Base-by-base conservation (phyloP, 2,329 filamentous ascomycete species). In the Metarhizium guizhouense region DNA sequence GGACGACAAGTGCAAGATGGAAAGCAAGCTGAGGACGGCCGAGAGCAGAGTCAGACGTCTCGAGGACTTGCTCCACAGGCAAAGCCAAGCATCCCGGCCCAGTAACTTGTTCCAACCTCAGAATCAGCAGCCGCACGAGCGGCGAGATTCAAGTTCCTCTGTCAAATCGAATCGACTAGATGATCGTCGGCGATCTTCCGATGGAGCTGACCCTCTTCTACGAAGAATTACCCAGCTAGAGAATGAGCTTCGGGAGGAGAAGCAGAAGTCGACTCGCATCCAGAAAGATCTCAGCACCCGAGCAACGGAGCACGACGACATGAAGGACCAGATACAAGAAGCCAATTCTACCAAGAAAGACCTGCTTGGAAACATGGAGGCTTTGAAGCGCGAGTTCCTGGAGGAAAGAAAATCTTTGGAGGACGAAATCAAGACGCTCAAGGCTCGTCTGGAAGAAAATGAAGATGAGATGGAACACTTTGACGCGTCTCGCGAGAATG, bases 391-490 rank as follows among this genome's bases (percentile, higher is more conserved):
- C 30, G 94, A 97, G 65, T 96, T 96, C 62, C 78, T 88, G 40
- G 84, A 86, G 52, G 93, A 97, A 70, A 84, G 94, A 43, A 90
- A 88, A 64, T 87, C 85, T 10, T 76, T 97, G 0, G 89, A 96
- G 62, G 78, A 83, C 16, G 92, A 97, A 67, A 85, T 94, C 56
- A 86, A 85, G 62, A 80, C 82, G 14, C 80, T 92, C 56, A 92
- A 87, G 65, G 78, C 85, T 54, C 87, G 86, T 53, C 76, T 94
- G 0, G 94, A 97, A 66, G 90, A 97, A 62, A 81, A 88, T 6
- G 94, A 99, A 70, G 92, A 96, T 64, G 92, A 96, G 66, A 82
- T 97, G 53, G 92, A 96, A 63, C 82, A 90, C 57, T 82, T 93
- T 54, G 80, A 90, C 47, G 90, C 90, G 63, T 91, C 88, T 45